Percentiles rank a stretch among this genome's conserved stretches.
These are phyloP conservation scores for Ploettnerulaceae sp. DNA, from an alignment of 2,329 filamentous ascomycete genomes.

Conservation along the genomic window DNA sequence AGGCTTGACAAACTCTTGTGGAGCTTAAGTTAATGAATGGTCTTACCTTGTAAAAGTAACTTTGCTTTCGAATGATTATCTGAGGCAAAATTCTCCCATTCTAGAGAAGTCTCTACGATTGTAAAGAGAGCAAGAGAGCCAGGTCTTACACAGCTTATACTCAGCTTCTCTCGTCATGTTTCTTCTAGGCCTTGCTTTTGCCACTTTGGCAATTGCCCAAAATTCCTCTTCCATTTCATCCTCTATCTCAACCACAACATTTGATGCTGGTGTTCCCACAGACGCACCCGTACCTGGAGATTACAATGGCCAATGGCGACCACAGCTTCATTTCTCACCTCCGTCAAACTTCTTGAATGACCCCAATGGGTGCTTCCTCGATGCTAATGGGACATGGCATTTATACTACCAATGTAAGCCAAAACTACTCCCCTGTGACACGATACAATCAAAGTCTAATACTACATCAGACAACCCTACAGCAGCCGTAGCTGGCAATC, in stretches of 20 bases:
- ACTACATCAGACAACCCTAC: constrained; percentile 44
- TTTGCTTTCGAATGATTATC: no score
- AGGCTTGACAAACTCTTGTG: no score
- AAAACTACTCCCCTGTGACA: background rate
- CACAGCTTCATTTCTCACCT: constrained; percentile 53
- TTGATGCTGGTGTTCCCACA: constrained; percentile 23
- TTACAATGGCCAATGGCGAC: constrained; percentile 32
- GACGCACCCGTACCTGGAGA: constrained; percentile 23
- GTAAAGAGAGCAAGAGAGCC: background rate
- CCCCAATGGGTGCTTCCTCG: constrained; percentile 59
- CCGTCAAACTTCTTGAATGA: constrained; percentile 54
- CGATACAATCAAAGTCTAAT: background rate
- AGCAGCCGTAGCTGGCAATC: constrained; percentile 47
- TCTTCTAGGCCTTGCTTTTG: constrained; percentile 14
- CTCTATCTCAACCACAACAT: constrained; percentile 17
- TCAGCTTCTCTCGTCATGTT: constrained; percentile 14
- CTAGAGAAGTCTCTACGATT: background rate
- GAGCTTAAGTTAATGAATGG: no score
- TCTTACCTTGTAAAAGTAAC: no score
- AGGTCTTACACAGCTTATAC: no score
- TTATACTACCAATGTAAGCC: constrained; percentile 58
- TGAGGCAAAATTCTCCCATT: no score
- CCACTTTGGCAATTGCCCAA: constrained; percentile 16
- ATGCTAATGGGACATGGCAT: constrained; percentile 54
- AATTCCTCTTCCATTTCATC: constrained; percentile 15